Base-by-base conservation (phyloP, 768 basidiomycete genomes). In the Termitomyces sp. region DNA sequence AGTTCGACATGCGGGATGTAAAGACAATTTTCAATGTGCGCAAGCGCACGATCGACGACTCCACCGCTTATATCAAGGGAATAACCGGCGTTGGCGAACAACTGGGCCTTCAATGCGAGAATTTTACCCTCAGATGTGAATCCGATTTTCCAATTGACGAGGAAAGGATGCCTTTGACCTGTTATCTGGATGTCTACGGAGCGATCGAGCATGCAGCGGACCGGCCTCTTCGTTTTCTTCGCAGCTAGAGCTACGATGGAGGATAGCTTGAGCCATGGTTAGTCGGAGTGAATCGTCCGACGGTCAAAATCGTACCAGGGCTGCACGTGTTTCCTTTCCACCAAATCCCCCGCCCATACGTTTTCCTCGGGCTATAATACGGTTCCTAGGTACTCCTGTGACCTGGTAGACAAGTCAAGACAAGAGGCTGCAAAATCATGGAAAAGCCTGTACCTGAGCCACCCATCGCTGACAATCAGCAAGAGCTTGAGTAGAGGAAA, bases 121-220 rank as follows among this genome's bases (percentile, higher is more conserved):
- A 61, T 58, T 37, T 56, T 61, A 14, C 60, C 60, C 28, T 58
- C 40, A 17, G 40, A 45, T 5, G 60, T 61, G 30, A 58, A 61
- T 34, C 57, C 60, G 17, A 61, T 57, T 56, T 58, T 61, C 60
- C 60, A 61, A 35, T 56, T 39, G 21, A 61, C 45, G 5, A 35
- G 57, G 57, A 58, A 61, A 28, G 60, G 60, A 53, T 61, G 57
- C 7, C 60, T 57, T 55, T 61, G 60, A 1, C 60, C 60, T n/a
- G 57, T 56, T 23, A 51, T 58, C 42, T 61, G 60, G 14, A 61
- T 61, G 23, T 61, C 60, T 40, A 56, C 60, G 19, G 54, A 44
- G 3, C 60, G 60, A 46, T 61, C 60, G 23, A 61, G 57, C 60
- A 61, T 61, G 30, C 60, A 61, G 7, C 60, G 60, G 5, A 61